Conservation (phyloP, 768 basidiomycete genomes). For the Strobilomyces confusus region DNA sequence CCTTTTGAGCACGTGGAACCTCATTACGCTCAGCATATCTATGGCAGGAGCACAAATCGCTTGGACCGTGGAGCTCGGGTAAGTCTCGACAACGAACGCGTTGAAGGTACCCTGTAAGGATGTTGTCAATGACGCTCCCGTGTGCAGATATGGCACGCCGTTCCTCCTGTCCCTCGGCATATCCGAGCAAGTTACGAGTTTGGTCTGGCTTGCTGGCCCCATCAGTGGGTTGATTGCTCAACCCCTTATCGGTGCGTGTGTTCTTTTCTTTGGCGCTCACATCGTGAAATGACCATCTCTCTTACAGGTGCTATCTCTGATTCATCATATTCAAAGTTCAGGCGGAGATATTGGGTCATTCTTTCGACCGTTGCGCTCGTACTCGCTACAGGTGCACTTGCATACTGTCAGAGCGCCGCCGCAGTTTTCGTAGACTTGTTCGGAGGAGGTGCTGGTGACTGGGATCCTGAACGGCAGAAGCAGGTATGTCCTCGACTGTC, state of each 20-base stretch:
- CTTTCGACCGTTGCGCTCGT: constrained; percentile 80
- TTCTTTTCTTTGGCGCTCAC: neutral
- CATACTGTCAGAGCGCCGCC: constrained; percentile 77
- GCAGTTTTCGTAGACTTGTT: constrained; percentile 72
- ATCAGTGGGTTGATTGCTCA: constrained; percentile 94
- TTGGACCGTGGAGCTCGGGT: constrained; percentile 96
- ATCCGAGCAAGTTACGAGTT: constrained; percentile 84
- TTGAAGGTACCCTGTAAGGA: neutral
- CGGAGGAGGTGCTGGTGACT: constrained; percentile 74
- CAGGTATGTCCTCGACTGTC: constrained; percentile 41
- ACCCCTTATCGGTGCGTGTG: constrained; percentile 82
- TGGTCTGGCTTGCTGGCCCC: constrained; percentile 95
- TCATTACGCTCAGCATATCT: constrained; percentile 80
- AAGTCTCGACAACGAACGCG: constrained; percentile 26
- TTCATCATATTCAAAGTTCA: constrained; percentile 84
- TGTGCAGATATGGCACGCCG: constrained; percentile 85
- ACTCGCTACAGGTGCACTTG: constrained; percentile 71
- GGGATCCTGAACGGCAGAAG: constrained; percentile 72
- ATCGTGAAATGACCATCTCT: constrained; percentile 3
- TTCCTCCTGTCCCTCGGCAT: constrained; percentile 79
- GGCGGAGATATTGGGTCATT: constrained; percentile 91
- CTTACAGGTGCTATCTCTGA: constrained; percentile 87
- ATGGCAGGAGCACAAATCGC: constrained; percentile 95
- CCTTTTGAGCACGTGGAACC: constrained; percentile 54
- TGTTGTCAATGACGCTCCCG: constrained; percentile 1